These are phyloP conservation scores for Diaporthe citrichinensis DNA, from an alignment of 2,329 filamentous ascomycete species.

Conservation along the genomic window DNA sequence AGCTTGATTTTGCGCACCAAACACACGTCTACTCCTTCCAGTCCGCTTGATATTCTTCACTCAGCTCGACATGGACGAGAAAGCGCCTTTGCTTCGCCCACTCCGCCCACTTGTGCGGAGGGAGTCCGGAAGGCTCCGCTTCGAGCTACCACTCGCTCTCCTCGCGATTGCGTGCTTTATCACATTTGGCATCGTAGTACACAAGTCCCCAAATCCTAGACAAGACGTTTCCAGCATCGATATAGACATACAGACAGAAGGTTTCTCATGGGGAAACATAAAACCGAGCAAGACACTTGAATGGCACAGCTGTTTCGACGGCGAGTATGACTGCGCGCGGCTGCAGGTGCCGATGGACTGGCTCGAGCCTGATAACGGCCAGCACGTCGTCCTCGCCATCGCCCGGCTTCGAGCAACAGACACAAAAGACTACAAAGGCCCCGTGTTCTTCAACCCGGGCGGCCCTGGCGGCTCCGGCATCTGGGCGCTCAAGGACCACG, in stretches of 20 bases:
- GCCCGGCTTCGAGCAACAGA: slow-evolving; percentile 54
- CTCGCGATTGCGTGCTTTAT: slow-evolving; percentile 25
- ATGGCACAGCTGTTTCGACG: slow-evolving; percentile 55
- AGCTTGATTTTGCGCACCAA: neutral
- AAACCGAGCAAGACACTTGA: slow-evolving; percentile 49
- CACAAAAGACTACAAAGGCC: slow-evolving; percentile 48
- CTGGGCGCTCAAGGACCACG: slow-evolving; percentile 53
- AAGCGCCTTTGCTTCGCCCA: slow-evolving; percentile 36
- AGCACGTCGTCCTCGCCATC: slow-evolving; percentile 54
- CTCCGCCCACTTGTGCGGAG: slow-evolving; percentile 32
- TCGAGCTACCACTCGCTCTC: slow-evolving; percentile 32
- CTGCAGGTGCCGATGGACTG: slow-evolving; percentile 59
- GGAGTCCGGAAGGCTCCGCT: slow-evolving; percentile 19
- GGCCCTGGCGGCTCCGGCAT: slow-evolving; percentile 65
- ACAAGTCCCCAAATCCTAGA: slow-evolving; percentile 34
- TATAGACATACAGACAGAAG: neutral
- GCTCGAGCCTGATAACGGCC: slow-evolving; percentile 52
- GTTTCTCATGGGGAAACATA: slow-evolving; percentile 44
- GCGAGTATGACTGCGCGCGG: slow-evolving; percentile 53
- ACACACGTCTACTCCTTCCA: neutral
- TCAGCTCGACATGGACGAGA: slow-evolving; percentile 37
- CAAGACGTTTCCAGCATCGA: slow-evolving; percentile 33
- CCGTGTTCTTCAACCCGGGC: slow-evolving; percentile 58
- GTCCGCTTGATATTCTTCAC: neutral
- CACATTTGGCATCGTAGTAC: slow-evolving; percentile 32